phyloP scores from a whole-genome alignment of 1,139 yeast genomes.

The Lodderomyces beijingensis region DNA sequence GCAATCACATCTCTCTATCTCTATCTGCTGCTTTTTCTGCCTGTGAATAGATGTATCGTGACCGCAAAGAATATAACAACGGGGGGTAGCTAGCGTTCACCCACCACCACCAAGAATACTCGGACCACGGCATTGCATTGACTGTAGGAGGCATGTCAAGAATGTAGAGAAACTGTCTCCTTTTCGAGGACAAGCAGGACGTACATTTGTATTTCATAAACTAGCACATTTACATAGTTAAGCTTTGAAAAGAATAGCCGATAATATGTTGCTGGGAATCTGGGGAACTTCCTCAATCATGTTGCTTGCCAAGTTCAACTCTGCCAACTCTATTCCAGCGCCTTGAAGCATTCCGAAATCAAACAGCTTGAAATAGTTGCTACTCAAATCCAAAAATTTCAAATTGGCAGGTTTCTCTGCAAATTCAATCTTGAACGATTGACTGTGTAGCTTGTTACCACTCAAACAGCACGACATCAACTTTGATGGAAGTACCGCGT shows the following conservation, averaged over 20 bases:
- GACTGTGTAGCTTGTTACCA: constrained; percentile 9
- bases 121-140: too few species aligned
- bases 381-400: constrained; percentile 12
- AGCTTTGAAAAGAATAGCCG: constrained; percentile 9
- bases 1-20: too few species aligned
- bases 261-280: constrained; percentile 10
- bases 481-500: constrained; percentile 4
- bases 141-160: too few species aligned
- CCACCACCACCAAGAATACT: too few species aligned
- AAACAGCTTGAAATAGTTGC: constrained; percentile 12
- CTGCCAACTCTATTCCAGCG: constrained; percentile 8
- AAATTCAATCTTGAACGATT: constrained; percentile 7
- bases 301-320: constrained; percentile 12
- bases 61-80: too few species aligned
- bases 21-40: too few species aligned
- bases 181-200: too few species aligned
- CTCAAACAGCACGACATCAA: constrained; percentile 10
- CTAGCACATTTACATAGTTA: too few species aligned
- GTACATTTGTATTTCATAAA: too few species aligned
- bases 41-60: too few species aligned
- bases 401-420: constrained; percentile 7
- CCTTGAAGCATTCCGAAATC: constrained; percentile 8
- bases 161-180: background rate
- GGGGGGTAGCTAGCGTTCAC: too few species aligned
- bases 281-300: constrained; percentile 17